A percentile compares a stretch with the other conserved stretches of the same genome.
These are phyloP conservation scores for Phoenix roebelenii DNA, from an alignment of 176 grass and related monocot species.

Conservation along the genomic window DNA sequence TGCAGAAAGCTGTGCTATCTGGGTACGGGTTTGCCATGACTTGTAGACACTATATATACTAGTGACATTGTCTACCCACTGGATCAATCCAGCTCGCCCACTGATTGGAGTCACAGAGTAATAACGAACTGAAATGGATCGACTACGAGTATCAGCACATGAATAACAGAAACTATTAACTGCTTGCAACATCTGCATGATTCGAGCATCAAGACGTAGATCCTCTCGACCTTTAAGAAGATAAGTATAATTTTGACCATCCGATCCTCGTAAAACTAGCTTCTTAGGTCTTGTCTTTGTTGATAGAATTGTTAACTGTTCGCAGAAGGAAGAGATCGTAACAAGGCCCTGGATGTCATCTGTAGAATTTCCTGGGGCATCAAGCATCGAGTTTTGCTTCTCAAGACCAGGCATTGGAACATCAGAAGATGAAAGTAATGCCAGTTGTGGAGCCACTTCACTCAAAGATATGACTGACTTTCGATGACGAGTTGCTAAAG, in stretches of 20 bases:
- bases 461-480: conserved; percentile 69
- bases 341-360: conserved; percentile 39
- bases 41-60: conserved; percentile 99
- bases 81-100: conserved; percentile 83
- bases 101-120: conserved; percentile 97
- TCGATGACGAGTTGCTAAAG: conserved; percentile 71
- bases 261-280: conserved; percentile 72
- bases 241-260: conserved; percentile 90
- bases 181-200: conserved; percentile 90
- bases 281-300: conserved; percentile 99
- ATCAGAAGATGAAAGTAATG: conserved; percentile 65
- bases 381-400: conserved; percentile 54
- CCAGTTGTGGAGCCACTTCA: conserved; percentile 82
- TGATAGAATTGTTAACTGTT: conserved; percentile 81
- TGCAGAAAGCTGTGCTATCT: conserved; percentile 67
- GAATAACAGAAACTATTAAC: conserved; percentile 74
- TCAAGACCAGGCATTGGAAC: conserved; percentile 99
- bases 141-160: conserved; percentile 46
- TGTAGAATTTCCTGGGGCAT: conserved; percentile 38
- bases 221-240: conserved; percentile 97
- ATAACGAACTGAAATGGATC: conserved; percentile 60
- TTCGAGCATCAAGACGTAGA: conserved; percentile 90
- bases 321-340: conserved; percentile 72
- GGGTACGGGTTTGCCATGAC: conserved; percentile 77
- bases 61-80: conserved; percentile 92